A percentile compares a stretch with the other conserved stretches of the same genome.
Conservation (phyloP, 768 basidiomycete genomes). For the Symmetrospora coprosmae region DNA sequence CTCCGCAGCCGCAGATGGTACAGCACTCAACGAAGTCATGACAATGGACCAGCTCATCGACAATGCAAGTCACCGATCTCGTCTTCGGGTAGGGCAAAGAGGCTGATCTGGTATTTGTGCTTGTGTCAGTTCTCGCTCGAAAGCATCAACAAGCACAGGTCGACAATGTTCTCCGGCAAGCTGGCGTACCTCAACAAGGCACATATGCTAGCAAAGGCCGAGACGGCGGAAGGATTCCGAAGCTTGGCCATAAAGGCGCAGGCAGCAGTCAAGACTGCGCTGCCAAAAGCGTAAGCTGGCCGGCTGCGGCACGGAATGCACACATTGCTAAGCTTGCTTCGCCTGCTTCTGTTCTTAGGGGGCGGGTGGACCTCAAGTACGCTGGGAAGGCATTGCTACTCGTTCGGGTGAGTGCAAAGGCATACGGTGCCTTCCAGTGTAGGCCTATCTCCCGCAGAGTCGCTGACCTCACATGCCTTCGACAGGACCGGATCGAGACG, state of each 20-base stretch:
- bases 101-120: no score
- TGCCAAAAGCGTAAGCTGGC: no score
- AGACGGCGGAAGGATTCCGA: constrained; percentile 44
- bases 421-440: no score
- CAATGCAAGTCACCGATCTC: constrained; percentile 44
- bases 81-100: no score
- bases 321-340: constrained; percentile 43
- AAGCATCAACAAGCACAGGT: constrained; percentile 63
- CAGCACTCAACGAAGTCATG: constrained; percentile 30
- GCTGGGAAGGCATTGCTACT: no score
- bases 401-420: no score
- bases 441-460: no score
- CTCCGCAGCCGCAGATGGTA: constrained; percentile 35
- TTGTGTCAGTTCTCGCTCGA: constrained; percentile 55
- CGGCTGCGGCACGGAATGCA: no score
- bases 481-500: constrained; percentile 56
- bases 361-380: no score
- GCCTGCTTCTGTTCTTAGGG: background rate
- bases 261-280: no score
- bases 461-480: no score
- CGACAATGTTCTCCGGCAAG: constrained; percentile 63
- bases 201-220: constrained; percentile 52
- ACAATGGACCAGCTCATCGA: constrained; percentile 51
- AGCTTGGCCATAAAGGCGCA: no score
- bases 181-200: constrained; percentile 79